Evolutionary conservation across 108 stramenopile genomes (phyloP), one percentile per base, ranked within the genome.

Genomic region (Asterionellopsis glacialis): DNA sequence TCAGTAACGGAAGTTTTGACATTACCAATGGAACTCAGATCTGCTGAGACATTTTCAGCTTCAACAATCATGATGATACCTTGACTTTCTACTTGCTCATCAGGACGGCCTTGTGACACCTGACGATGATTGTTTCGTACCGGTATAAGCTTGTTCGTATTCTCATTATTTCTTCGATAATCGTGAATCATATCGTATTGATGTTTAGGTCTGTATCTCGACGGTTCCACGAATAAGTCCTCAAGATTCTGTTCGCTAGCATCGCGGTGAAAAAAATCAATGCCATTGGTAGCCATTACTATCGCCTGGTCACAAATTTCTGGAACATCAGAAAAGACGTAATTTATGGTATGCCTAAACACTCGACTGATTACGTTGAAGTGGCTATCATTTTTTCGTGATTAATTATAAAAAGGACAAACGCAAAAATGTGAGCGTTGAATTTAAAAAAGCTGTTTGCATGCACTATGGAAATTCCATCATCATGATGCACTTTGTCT

Each of bases 11-110:
- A 61, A 23, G 27, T 57, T 11, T 28, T 50, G 41, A 68, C 50
- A 58, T 10, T 42, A 54, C 44, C 60, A 61, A 18, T 43, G 21
- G 60, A 61, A 33, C 28, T 50, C 10, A 83, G 58, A 11, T 57
- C 21, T 38, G 67, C 55, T 0, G 79, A 57, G 11, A 73, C 75
- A 43, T 71, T 51, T 41, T 93, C 91, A 9, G 69, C 86, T 50
- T 93, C 88, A 11, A 90, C 77, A 27, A 87, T 69, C 57, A 80
- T 67, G n/a, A 87, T 63, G n/a, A 87, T 70, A 64, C 88, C 88
- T 41, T 84, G 75, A 50, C 77, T 72, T 33, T 64, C 70, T n/a
- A 53, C 70, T 16, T 84, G 83, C 45, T 77, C 73, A 13, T 59
- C 62, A 15, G 56, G 56, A 18, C 80, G 73, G 15, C 62, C 73